These are phyloP conservation scores for Penicillium sp. DNA, from an alignment of 2,329 filamentous ascomycete species.

Conservation along the genomic window DNA sequence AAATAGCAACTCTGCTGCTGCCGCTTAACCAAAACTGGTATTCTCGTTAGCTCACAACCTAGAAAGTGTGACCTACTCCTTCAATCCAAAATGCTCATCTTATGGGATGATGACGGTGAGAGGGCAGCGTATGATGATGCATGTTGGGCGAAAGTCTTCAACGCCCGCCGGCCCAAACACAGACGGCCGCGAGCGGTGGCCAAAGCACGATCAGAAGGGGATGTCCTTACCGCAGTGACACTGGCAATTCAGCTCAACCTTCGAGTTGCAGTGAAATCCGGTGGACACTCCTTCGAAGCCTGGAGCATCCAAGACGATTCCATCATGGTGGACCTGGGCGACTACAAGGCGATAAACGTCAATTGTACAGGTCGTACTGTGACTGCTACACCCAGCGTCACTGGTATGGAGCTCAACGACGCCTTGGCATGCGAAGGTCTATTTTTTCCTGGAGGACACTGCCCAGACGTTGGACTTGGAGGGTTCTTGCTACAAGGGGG, in stretches of 20 bases:
- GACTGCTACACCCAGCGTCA: constrained; percentile 51
- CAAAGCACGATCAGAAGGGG: constrained; percentile 36
- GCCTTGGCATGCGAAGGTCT: constrained; percentile 33
- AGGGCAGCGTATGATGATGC: not conserved
- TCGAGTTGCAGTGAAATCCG: constrained; percentile 51
- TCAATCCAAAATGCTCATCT: not conserved
- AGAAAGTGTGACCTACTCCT: no score
- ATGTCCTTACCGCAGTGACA: constrained; percentile 42
- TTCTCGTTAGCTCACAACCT: no score
- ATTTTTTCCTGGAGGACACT: constrained; percentile 58
- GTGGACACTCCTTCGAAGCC: constrained; percentile 53
- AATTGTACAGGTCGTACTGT: constrained; percentile 38
- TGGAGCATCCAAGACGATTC: constrained; percentile 54
- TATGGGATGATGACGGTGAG: not conserved
- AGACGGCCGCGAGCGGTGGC: constrained; percentile 46
- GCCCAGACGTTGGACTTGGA: constrained; percentile 59
- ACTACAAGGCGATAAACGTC: constrained; percentile 43
- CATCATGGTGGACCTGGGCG: constrained; percentile 46
- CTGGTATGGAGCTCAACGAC: constrained; percentile 38
- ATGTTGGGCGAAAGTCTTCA: constrained; percentile 35
- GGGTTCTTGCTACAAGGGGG: constrained; percentile 60
- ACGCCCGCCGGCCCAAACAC: constrained; percentile 42
- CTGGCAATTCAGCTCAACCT: constrained; percentile 39
- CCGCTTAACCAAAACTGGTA: no score
- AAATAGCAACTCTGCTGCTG: no score